phyloP scores from a whole-genome alignment of 345 rosid genomes.

The Moringa oleifera region DNA sequence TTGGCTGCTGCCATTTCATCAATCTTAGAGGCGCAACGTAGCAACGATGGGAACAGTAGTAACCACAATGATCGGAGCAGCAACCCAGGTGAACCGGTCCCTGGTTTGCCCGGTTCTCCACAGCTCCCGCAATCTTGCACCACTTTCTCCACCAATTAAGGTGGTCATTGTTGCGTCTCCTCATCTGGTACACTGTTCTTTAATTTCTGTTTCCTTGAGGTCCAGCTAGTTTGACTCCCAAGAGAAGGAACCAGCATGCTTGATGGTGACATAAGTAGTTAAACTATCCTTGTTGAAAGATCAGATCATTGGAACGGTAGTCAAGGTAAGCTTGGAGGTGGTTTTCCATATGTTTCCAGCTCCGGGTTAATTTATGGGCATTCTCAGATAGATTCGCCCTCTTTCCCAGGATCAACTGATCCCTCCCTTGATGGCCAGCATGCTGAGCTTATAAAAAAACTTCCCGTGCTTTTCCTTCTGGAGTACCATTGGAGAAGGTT shows the following conservation, averaged over 20 bases:
- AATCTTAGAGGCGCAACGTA: conserved; percentile 37
- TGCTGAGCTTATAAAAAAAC: no score
- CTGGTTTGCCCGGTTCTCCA: conserved; percentile 53
- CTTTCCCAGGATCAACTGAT: no score
- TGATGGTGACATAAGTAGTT: background rate
- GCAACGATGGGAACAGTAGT: conserved; percentile 15
- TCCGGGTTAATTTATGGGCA: no score
- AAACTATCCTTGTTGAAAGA: no score
- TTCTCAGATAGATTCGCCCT: no score
- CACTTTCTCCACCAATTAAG: conserved; percentile 68
- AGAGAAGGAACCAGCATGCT: background rate
- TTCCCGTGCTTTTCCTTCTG: no score
- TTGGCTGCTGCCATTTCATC: conserved; percentile 73
- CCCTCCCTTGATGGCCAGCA: no score
- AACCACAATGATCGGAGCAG: conserved; percentile 4
- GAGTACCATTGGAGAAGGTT: no score
- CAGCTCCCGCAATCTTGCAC: conserved; percentile 91
- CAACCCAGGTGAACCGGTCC: conserved; percentile 17
- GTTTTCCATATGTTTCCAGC: no score
- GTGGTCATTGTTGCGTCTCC: no score
- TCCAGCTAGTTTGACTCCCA: background rate
- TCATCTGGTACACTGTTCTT: background rate
- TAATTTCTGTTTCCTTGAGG: background rate
- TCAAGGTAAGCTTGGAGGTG: no score
- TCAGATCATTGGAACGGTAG: no score